These are phyloP conservation scores for Chrysosporium queenslandicum DNA, from an alignment of 2,329 filamentous ascomycete species.

Conservation along the genomic window DNA sequence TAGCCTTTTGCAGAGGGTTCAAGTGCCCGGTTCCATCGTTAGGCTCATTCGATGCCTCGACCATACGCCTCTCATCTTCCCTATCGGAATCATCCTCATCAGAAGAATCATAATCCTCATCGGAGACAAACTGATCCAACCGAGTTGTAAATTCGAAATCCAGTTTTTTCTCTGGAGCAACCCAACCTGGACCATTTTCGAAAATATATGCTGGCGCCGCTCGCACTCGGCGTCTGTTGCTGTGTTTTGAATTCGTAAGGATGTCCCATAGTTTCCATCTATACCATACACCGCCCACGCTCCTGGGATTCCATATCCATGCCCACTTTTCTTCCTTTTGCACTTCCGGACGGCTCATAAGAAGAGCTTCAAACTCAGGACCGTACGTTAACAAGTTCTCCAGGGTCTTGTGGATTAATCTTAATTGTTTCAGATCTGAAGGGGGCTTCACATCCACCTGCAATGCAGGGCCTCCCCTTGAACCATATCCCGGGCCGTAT, in stretches of 20 bases:
- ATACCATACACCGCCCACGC: conserved; percentile 75
- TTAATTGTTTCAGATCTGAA: conserved; percentile 64
- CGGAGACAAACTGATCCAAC: conserved; percentile 69
- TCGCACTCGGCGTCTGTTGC: conserved; percentile 20
- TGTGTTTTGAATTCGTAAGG: conserved; percentile 52
- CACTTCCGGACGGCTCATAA: conserved; percentile 79
- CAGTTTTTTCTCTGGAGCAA: conserved; percentile 60
- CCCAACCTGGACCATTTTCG: conserved; percentile 68
- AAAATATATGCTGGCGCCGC: conserved; percentile 52
- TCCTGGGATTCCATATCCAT: conserved; percentile 83
- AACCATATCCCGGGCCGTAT: conserved; percentile 46
- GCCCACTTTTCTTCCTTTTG: conserved; percentile 84
- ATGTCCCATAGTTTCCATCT: conserved; percentile 85
- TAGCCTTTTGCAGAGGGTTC: conserved; percentile 73
- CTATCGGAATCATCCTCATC: conserved; percentile 62
- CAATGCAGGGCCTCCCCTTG: conserved; percentile 42
- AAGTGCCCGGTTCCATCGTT: conserved; percentile 55
- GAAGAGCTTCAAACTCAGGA: conserved; percentile 76
- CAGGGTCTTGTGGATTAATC: conserved; percentile 77
- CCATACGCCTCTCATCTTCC: conserved; percentile 37
- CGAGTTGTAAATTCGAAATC: conserved; percentile 69
- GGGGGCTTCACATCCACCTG: conserved; percentile 68
- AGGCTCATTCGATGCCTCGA: conserved; percentile 36
- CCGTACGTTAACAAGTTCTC: conserved; percentile 71
- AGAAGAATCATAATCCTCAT: conserved; percentile 75